A percentile compares a stretch with the other conserved stretches of the same genome.
These are phyloP conservation scores for Cyclotella cryptica DNA, from an alignment of 108 stramenopile species.

Conservation along the genomic window DNA sequence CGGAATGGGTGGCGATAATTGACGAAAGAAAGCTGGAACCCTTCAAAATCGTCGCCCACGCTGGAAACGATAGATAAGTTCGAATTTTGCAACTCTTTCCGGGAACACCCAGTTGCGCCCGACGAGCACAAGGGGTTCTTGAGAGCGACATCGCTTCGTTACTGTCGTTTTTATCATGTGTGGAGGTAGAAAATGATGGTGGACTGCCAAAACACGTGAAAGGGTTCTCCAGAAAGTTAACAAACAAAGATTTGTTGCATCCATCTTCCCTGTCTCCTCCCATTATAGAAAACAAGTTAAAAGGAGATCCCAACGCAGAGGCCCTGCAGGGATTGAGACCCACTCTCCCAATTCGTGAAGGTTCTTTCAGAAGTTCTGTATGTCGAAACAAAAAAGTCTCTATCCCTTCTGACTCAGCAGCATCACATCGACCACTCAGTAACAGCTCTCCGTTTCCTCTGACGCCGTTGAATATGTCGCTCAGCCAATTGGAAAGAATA, in stretches of 20 bases:
- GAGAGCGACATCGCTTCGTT: slow-evolving; percentile 12
- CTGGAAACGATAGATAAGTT: slow-evolving; percentile 22
- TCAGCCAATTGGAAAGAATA: slow-evolving; percentile 72
- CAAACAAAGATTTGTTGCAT: slow-evolving; percentile 39
- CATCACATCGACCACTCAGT: slow-evolving; percentile 38
- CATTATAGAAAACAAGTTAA: slow-evolving; percentile 40
- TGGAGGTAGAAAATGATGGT: neutral
- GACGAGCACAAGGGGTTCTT: slow-evolving; percentile 41
- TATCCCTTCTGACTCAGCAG: slow-evolving; percentile 71
- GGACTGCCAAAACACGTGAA: slow-evolving; percentile 45
- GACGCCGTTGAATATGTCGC: slow-evolving; percentile 79
- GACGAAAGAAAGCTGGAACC: slow-evolving; percentile 39
- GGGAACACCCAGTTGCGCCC: slow-evolving; percentile 36
- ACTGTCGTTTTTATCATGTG: slow-evolving; percentile 11
- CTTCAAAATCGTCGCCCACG: slow-evolving; percentile 30
- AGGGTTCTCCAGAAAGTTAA: slow-evolving; percentile 39
- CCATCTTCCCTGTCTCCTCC: slow-evolving; percentile 34
- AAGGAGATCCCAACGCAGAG: slow-evolving; percentile 40
- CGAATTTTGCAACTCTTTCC: slow-evolving; percentile 29
- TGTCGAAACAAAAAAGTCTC: slow-evolving; percentile 84
- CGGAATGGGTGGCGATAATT: slow-evolving; percentile 52
- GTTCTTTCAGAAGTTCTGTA: slow-evolving; percentile 49
- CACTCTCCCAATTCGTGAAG: slow-evolving; percentile 23
- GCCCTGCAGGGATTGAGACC: slow-evolving; percentile 21
- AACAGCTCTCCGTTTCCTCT: slow-evolving; percentile 81